These are phyloP conservation scores for Musa schizocarpa DNA, from an alignment of 176 grass and related monocot species.

Conservation along the genomic window DNA sequence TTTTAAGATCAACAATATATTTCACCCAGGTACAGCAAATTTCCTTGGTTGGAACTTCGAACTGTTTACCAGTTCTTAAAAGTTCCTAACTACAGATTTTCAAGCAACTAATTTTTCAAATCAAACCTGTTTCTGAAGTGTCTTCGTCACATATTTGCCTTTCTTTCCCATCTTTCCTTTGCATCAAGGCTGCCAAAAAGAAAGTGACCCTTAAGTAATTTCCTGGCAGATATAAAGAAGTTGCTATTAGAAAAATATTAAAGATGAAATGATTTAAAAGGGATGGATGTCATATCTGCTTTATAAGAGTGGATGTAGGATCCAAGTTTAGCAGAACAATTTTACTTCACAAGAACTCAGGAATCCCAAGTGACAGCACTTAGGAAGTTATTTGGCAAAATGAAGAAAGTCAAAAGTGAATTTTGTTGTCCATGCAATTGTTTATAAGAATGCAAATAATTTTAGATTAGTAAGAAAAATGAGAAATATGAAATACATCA, in stretches of 20 bases:
- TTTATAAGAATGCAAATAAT: neutral
- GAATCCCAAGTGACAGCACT: neutral
- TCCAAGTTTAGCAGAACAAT: neutral
- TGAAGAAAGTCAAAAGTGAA: too few relatives aligned
- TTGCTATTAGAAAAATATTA: neutral
- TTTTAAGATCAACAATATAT: neutral
- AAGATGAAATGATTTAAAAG: neutral
- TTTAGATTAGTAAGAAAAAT: neutral
- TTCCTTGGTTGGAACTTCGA: neutral
- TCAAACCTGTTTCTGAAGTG: neutral
- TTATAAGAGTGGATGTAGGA: neutral
- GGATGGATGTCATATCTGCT: neutral
- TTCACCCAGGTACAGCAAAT: neutral
- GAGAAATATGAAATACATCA: neutral
- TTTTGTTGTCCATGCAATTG: neutral
- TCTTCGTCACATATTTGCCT: constrained; percentile 21
- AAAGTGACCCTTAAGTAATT: neutral
- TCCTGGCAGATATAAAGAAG: neutral
- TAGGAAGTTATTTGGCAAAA: neutral
- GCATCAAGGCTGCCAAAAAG: constrained; percentile 18
- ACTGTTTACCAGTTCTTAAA: neutral
- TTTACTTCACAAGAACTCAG: neutral
- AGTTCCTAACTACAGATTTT: neutral
- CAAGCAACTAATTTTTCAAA: neutral
- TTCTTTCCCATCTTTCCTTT: constrained; percentile 34